Base-by-base conservation (phyloP, 2,329 filamentous ascomycete species). In the Mollisiaceae sp. region DNA sequence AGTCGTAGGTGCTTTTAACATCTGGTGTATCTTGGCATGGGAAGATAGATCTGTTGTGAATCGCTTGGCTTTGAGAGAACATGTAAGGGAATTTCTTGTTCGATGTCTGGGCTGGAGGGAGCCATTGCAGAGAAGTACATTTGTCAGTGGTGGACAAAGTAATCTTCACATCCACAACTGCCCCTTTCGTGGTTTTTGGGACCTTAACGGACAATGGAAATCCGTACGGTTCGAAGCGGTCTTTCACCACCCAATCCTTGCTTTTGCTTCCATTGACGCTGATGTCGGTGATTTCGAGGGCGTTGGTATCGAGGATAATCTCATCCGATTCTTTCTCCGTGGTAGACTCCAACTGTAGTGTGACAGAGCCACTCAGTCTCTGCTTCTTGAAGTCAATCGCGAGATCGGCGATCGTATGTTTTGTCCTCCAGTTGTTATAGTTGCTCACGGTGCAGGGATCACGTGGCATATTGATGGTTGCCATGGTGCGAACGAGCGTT, bases 1-100 rank as follows among this genome's bases (percentile, higher is more conserved):
- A 97, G 68, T 89, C 89, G 79, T 94, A 93, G 1, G 93, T 96
- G n/a, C 92, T 93, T 82, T 99, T 99, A 74, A 97, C 91, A 77
- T 97, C 94, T 2, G 95, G 95, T 0, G 95, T 98, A 76, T 99
- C 95, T 81, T 98, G 94, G 79, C 94, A 98, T 8, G 95, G 95
- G 78, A 98, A 97, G 67, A 98, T 86, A 57, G 93, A 97, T 66
- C 95, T 89, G 52, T 92, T 93, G 75, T 98, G 94, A 75, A 97
- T 98, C 62, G 94, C 94, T 82, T 99, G 94, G 78, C 94, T 97
- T 82, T 98, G 95, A 54, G 92, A 96, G 82, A 98, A 98, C 89
- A 98, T 94, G 79, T 97, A 98, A 0, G 94, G 94, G 71, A 96
- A 91, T 79, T 93, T 95, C 82, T 93, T 94, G 85, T 97, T 97